Percentiles rank a stretch among this genome's conserved stretches.
Evolutionary conservation across 495 filamentous ascomycete species (phyloP).

Genomic region (Neurospora africana): DNA sequence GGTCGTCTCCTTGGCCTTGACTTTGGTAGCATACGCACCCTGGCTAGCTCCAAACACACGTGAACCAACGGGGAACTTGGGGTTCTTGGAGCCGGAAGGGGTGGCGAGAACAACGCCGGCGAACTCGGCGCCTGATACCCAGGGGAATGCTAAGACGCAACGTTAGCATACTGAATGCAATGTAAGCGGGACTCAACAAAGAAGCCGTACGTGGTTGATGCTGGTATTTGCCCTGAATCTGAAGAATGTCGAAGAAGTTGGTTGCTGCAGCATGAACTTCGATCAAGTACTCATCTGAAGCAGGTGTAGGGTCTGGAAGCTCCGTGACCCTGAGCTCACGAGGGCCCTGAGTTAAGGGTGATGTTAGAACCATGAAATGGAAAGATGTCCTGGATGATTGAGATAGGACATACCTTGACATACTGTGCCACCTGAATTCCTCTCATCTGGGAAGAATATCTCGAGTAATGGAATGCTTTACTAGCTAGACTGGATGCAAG

Average conservation of each 20-base stretch:
- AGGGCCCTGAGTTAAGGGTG: slow-evolving; percentile 46
- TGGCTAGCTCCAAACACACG: slow-evolving; percentile 80
- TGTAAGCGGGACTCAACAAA: neutral
- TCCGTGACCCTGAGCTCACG: slow-evolving; percentile 62
- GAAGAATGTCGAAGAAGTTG: slow-evolving; percentile 94
- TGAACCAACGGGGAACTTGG: slow-evolving; percentile 60
- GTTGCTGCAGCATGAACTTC: slow-evolving; percentile 78
- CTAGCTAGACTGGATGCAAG: neutral
- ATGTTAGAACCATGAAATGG: slow-evolving; percentile 2
- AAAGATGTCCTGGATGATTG: neutral
- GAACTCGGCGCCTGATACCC: slow-evolving; percentile 83
- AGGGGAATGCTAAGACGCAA: slow-evolving; percentile 50
- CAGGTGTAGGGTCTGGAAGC: slow-evolving; percentile 62
- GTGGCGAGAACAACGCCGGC: slow-evolving; percentile 61
- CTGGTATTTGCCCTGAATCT: slow-evolving; percentile 74
- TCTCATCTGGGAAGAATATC: slow-evolving; percentile 46
- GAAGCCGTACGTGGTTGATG: slow-evolving; percentile 39
- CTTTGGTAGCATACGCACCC: slow-evolving; percentile 73
- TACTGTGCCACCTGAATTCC: slow-evolving; percentile 77
- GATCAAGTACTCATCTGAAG: slow-evolving; percentile 70
- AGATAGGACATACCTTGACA: slow-evolving; percentile 46
- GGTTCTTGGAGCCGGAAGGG: slow-evolving; percentile 35
- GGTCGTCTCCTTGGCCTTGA: slow-evolving; percentile 52
- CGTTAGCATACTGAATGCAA: neutral
- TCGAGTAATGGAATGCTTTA: neutral